Evolutionary conservation across 2,329 filamentous ascomycete genomes (phyloP).

Genomic region (Pseudocercospora ulei): DNA sequence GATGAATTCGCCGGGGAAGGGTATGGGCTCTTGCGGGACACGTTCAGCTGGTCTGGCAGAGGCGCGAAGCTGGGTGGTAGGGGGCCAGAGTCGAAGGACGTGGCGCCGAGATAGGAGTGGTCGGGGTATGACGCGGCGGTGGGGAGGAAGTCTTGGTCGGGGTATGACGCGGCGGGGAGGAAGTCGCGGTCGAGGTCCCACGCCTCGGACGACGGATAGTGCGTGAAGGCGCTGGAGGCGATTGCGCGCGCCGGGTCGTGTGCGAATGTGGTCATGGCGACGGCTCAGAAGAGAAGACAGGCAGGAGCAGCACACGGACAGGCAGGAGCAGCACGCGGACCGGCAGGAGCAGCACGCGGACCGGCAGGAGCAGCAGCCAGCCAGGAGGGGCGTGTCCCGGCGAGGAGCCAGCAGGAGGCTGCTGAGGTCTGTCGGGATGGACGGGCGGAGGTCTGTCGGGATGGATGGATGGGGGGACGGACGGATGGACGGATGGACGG

Average conservation of each 20-base stretch:
- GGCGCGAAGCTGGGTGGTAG: slow-evolving; percentile 31
- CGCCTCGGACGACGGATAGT: slow-evolving; percentile 29
- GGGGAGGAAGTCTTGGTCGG: slow-evolving; percentile 25
- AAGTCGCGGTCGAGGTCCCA: slow-evolving; percentile 30
- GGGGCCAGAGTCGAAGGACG: slow-evolving; percentile 36
- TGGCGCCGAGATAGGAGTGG: slow-evolving; percentile 26
- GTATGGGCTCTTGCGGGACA: slow-evolving; percentile 35
- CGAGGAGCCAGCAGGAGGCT: no score
- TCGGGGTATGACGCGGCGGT: slow-evolving; percentile 25
- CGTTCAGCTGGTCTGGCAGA: slow-evolving; percentile 34
- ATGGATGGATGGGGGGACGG: no score
- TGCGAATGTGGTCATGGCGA: slow-evolving; percentile 29
- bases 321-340: slow-evolving; percentile 10
- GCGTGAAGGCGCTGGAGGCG: slow-evolving; percentile 31
- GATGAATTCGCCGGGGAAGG: slow-evolving; percentile 42
- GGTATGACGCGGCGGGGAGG: slow-evolving; percentile 24
- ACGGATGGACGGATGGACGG: no score
- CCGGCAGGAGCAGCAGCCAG: slow-evolving; percentile 10
- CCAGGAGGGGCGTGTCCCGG: no score
- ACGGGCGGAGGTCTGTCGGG: no score
- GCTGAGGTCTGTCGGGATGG: slow-evolving; percentile 2
- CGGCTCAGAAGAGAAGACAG: slow-evolving; percentile 13
- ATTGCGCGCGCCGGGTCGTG: slow-evolving; percentile 28
- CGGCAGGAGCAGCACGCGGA: slow-evolving; percentile 10
- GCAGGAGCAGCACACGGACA: slow-evolving; percentile 11